Evolutionary conservation across 2,329 filamentous ascomycete species (phyloP).

Genomic region (Lasiodiplodia theobromae): DNA sequence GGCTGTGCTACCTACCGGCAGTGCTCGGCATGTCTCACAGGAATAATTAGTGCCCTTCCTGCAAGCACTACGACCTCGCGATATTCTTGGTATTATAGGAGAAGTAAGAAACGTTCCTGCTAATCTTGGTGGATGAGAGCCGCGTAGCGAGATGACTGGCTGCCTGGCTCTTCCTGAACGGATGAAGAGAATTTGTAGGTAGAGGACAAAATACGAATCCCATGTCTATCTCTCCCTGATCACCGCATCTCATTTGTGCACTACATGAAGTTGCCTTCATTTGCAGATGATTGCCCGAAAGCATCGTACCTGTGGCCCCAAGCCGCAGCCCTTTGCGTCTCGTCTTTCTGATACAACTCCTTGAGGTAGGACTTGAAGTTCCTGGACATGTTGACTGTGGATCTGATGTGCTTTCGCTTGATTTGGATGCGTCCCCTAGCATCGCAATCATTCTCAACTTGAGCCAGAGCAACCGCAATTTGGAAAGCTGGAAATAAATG

Average conservation of each 20-base stretch:
- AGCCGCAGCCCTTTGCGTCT: constrained; percentile 23
- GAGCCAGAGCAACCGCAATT: constrained; percentile 36
- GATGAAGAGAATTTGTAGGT: too few species aligned
- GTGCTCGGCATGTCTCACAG: too few species aligned
- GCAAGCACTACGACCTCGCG: too few species aligned
- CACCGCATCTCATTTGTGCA: background rate
- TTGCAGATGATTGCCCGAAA: background rate
- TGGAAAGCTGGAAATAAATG: constrained; percentile 33
- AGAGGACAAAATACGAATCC: too few species aligned
- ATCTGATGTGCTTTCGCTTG: constrained; percentile 33
- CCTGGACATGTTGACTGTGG: constrained; percentile 33
- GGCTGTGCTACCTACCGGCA: too few species aligned
- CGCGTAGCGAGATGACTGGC: too few species aligned
- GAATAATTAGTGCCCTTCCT: too few species aligned
- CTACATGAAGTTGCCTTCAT: background rate
- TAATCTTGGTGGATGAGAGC: too few species aligned
- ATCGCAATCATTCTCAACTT: constrained; percentile 31
- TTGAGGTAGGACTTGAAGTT: constrained; percentile 36
- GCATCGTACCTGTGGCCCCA: background rate
- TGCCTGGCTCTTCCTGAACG: too few species aligned
- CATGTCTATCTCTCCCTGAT: too few species aligned
- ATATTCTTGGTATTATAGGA: too few species aligned
- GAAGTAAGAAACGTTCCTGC: too few species aligned
- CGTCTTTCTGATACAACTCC: constrained; percentile 30
- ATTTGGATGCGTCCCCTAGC: constrained; percentile 26